Evolutionary conservation across 2,329 filamentous ascomycete genomes (phyloP).

Genomic region (Bipolaris victoriae): DNA sequence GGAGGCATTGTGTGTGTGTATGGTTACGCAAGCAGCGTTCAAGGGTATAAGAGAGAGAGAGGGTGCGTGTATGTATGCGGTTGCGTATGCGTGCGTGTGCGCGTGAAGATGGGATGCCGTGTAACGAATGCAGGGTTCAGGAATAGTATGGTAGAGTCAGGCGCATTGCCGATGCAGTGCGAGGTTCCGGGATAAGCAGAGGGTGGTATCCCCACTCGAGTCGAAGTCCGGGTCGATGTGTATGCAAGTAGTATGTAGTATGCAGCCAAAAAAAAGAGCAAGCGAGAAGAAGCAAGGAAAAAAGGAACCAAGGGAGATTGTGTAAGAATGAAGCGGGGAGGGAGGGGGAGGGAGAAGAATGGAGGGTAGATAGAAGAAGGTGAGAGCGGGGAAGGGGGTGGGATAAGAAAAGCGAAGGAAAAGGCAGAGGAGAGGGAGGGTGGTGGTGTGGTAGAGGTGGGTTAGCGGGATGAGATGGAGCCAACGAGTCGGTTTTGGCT

Average conservation of each 20-base stretch:
- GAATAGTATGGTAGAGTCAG: constrained; percentile 7
- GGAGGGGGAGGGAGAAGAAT: background rate
- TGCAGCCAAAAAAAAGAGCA: too few species aligned
- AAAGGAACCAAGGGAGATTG: background rate
- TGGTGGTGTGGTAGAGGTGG: background rate
- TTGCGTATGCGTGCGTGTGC: too few species aligned
- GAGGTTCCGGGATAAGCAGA: constrained; percentile 1
- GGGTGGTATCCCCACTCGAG: constrained; percentile 1
- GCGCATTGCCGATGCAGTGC: constrained; percentile 21
- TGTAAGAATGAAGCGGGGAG: background rate
- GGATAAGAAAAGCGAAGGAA: background rate
- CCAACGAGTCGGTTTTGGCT: constrained; percentile 15
- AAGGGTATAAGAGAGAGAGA: constrained; percentile 20
- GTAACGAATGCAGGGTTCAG: constrained; percentile 14
- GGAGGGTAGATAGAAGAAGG: background rate
- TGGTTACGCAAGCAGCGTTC: constrained; percentile 1
- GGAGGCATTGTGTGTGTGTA: constrained; percentile 41
- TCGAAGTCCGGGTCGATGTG: background rate
- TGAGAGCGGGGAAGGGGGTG: background rate
- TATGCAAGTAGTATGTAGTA: too few species aligned
- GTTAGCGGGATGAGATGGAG: background rate
- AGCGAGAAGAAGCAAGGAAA: background rate
- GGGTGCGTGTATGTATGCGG: background rate
- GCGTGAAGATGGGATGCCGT: background rate
- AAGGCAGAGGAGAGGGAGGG: background rate